Evolutionary conservation across 805 yeast species (phyloP), one percentile per base, ranked within the genome.

Genomic region (Cyberlindnera euphorbiae): DNA sequence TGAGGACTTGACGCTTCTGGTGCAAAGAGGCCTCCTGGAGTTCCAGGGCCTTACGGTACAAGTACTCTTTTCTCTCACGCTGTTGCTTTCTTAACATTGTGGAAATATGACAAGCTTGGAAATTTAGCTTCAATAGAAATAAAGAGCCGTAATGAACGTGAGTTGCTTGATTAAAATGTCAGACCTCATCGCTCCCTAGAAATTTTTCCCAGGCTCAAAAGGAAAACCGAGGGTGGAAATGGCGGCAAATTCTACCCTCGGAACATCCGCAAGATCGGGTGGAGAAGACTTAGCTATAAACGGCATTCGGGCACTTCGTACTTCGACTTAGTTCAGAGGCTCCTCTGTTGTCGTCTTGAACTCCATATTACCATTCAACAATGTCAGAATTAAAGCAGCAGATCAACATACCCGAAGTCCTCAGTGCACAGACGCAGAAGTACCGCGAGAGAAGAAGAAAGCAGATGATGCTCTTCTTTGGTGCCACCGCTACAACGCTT

Each of bases 21-120:
- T 82, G 82, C 29, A 83, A 69, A 16, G 82, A 76, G 9, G 95
- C 82, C 47, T 93, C 97, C 58, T 93, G 96, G 24, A 90, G 71
- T 56, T 87, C 93, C 33, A 85, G 77, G 0, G 96, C 85, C 58
- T 89, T 88, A 34, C 87, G 74, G 66, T 85, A 93, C 18, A 93
- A 68, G 53, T 89, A 93, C 55, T 93, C 97, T 60, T 95, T 77
- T 66, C 98, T 76, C 60, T 93, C 97, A 64, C 98, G 79, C 7
- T 97, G 97, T 56, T 90, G 95, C 67, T 87, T 77, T 62, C 98
- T 77, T 35, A 55, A 49, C 59, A 37, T 32, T n/a, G n/a, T n/a
- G n/a, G n/a, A n/a, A n/a, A n/a, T n/a, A n/a, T n/a, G n/a, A n/a
- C n/a, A n/a, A n/a, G n/a, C n/a, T n/a, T n/a, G n/a, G n/a, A n/a